These are phyloP conservation scores for Rhodotorula toruloides DNA, from an alignment of 768 basidiomycete genomes.

Conservation along the genomic window DNA sequence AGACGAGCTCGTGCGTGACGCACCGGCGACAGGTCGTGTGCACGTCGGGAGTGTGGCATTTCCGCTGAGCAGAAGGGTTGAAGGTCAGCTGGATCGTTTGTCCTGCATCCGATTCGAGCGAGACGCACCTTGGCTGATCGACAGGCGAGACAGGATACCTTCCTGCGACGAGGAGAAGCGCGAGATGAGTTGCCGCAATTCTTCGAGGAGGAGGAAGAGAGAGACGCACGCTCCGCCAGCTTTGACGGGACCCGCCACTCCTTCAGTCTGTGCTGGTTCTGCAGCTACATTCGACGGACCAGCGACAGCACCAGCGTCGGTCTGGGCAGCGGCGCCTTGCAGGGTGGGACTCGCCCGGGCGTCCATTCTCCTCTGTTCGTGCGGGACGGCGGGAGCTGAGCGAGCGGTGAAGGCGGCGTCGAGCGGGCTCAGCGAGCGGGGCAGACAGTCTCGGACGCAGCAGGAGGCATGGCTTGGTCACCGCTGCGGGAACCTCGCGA, in stretches of 20 bases:
- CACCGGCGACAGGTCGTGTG: not conserved
- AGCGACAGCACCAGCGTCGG: too few species aligned
- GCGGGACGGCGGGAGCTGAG: too few species aligned
- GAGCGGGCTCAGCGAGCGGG: too few species aligned
- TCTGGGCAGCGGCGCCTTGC: too few species aligned
- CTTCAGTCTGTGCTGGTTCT: not conserved
- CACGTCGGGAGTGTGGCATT: not conserved
- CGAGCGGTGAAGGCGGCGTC: too few species aligned
- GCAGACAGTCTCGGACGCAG: too few species aligned
- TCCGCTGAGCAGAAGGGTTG: not conserved
- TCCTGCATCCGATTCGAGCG: too few species aligned
- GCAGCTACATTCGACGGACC: accelerated
- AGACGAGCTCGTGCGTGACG: not conserved
- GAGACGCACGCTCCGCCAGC: conserved; percentile 1
- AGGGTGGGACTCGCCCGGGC: too few species aligned
- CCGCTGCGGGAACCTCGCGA: too few species aligned
- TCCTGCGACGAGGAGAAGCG: not conserved
- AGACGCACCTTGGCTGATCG: not conserved
- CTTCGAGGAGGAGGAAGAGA: not conserved
- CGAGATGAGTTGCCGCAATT: not conserved
- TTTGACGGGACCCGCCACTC: not conserved
- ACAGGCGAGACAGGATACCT: not conserved
- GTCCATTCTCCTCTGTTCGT: too few species aligned
- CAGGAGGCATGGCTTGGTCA: too few species aligned
- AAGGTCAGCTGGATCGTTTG: too few species aligned